Base-by-base conservation (phyloP, 1,284 basidiomycete species). In the Fomitopsis schrenkii region DNA sequence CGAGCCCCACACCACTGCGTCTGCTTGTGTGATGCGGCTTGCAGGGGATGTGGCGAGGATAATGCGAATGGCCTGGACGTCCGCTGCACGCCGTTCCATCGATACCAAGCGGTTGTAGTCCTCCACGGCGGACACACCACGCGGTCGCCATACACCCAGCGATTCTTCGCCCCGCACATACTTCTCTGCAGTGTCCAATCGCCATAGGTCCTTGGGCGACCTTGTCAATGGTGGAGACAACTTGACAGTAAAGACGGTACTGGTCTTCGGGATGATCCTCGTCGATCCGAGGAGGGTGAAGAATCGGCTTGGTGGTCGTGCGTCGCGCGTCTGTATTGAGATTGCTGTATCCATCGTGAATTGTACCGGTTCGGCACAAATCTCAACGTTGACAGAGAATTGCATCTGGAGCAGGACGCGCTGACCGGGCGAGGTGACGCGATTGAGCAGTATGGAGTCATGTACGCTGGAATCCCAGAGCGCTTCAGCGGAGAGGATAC, bases 381-480 rank as follows among this genome's bases (percentile, higher is more conserved):
- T 89, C 55, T 93, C 91, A n/a, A 96, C 86, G 9, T 87, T 88
- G 17, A 98, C 83, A 33, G 86, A 81, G 82, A 90, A 95, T 33
- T 80, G 83, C 2, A 97, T 71, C 66, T 91, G 89, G 38, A 98
- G 74, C 40, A 98, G 77, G 9, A 97, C 82, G 26, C 93, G 87
- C 65, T 96, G 93, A 50, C 88, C 88, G 5, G 84, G 72, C 0
- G 85, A 80, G 0, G 97, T 98, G 26, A 94, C 87, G 17, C 90
- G 84, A 74, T 98, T 97, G 62, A 99, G 82, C 58, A 96, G 80
- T 17, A 87, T 75, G 4, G 93, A 95, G 68, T 95, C 89, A 75
- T 98, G 97, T 6, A 94, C 80, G 62, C 94, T 94, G 2, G 93
- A 94, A 76, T 99, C 97, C 97, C 97, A 99, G 5, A 93, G 80